Evolutionary conservation across 164 flowering plant genomes (phyloP), one percentile per base, ranked within the genome.

Genomic region (Akebia trifoliata): DNA sequence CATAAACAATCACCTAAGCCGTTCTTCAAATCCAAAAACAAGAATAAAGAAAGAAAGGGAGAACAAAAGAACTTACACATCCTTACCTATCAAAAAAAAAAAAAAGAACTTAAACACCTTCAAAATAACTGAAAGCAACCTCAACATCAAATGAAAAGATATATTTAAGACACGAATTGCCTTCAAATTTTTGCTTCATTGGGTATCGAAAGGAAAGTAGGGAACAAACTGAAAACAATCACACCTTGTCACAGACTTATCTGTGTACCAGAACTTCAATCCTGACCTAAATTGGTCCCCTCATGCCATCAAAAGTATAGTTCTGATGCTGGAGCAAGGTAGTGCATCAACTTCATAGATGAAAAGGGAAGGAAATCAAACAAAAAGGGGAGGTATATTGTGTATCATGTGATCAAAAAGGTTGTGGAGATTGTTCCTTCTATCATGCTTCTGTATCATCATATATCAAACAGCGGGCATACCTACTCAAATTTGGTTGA

Each of bases 1-100:
- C 20, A 39, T 3, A 40, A 50, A 49, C 43, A 67, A 64, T 18
- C 54, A 62, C 15, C 22, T n/a, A 48, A 18, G 17, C 35, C 32
- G 50, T 44, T 18, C n/a, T 21, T 35, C 12, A 28, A 25, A 54
- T 15, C 1, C 11, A 26, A 24, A 30, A 7, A 20, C 4, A 26
- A 22, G 29, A 3, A 56, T 6, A 28, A 11, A 31, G 9, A 26
- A 0, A 10, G 17, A 4, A 50, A 3, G 11, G 25, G 24, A 24
- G 0, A 12, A 52, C 17, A 54, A 15, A 3, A 36, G 46, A 42
- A 18, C 3, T 14, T 21, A 36, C 10, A 44, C 4, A 3, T n/a
- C n/a, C n/a, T n/a, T n/a, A n/a, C n/a, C n/a, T n/a, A n/a, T n/a
- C n/a, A n/a, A n/a, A n/a, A n/a, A n/a, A n/a, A n/a, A n/a, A n/a